Base-by-base conservation (phyloP, 371 early-diverging fungal genomes). In the Thermomucor indicae-seudaticae region DNA sequence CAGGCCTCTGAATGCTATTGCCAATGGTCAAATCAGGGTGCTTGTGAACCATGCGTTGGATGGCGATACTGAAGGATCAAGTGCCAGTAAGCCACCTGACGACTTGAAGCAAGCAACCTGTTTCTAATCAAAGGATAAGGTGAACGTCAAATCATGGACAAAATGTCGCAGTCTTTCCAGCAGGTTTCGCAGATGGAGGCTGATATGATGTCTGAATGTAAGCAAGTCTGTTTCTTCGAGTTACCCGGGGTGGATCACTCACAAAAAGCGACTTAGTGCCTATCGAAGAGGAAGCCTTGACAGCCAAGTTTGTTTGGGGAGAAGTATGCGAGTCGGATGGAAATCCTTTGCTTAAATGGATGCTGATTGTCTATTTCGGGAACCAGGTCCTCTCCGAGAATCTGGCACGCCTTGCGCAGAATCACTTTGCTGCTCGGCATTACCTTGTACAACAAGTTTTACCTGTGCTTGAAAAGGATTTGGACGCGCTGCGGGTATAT, bases 1-100 rank as follows among this genome's bases (percentile, higher is more conserved):
- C 39, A 75, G 91, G 22, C 91, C 91, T 11, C 54, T 91, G 47
- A 83, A 76, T 47, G 80, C 84, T 0, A 88, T 91, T 60, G 75
- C 84, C 2, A 70, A 78, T 27, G 88, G 87, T 4, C 65, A 69
- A 40, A 78, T 90, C 28, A 72, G 87, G n/a, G 65, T 74, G 12
- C 59, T 87, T 17, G 75, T 67, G 6, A 81, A 79, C 37, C 70
- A 67, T 30, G 55, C 52, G 11, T 50, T 74, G 20, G 81, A 73
- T 4, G 62, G 57, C 19, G 53, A 45, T 23, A 47, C 30, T 12
- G 47, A 49, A 53, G 55, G 58, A 32, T 56, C 55, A 45, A 47
- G 60, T 62, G 53, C 57, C 25, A 44, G 29, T 16, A 35, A 11
- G 44, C 11, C 4, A 31, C 16, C 20, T 6, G 11, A 50, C 5